Conservation (phyloP, 2,329 filamentous ascomycete genomes). For the Clonostachys byssicola region DNA sequence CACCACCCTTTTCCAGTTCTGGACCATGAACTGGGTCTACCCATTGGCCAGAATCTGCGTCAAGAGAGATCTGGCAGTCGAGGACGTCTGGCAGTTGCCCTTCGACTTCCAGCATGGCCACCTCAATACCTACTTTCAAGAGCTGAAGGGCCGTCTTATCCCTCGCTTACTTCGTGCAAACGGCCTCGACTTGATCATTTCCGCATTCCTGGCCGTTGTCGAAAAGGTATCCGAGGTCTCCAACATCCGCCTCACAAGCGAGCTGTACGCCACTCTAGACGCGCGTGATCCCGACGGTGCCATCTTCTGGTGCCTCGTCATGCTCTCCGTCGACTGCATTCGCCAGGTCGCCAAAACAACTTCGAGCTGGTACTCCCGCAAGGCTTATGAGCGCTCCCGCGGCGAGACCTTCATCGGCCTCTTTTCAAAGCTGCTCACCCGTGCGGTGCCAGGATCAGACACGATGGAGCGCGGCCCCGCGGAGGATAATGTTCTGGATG, state of each 20-base stretch:
- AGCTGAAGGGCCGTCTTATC: slow-evolving; percentile 69
- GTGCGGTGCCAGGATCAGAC: slow-evolving; percentile 30
- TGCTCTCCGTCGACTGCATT: slow-evolving; percentile 22
- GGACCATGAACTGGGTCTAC: slow-evolving; percentile 78
- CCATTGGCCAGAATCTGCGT: slow-evolving; percentile 66
- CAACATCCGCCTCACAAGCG: slow-evolving; percentile 29
- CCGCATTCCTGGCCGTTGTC: slow-evolving; percentile 59
- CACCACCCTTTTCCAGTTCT: slow-evolving; percentile 76
- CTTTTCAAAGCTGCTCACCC: slow-evolving; percentile 29
- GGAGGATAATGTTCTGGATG: slow-evolving; percentile 3
- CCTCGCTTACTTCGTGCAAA: slow-evolving; percentile 69
- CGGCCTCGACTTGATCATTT: slow-evolving; percentile 70
- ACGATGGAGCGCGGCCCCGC: slow-evolving; percentile 24
- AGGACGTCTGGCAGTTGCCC: slow-evolving; percentile 77
- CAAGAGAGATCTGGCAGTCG: slow-evolving; percentile 63
- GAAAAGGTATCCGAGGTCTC: slow-evolving; percentile 29
- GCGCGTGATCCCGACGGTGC: slow-evolving; percentile 17
- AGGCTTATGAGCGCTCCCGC: slow-evolving; percentile 77
- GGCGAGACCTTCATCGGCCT: slow-evolving; percentile 55
- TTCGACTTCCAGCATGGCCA: slow-evolving; percentile 78
- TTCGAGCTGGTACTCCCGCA: slow-evolving; percentile 73
- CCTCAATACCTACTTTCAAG: slow-evolving; percentile 71
- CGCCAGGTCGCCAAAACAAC: slow-evolving; percentile 28
- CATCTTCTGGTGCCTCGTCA: slow-evolving; percentile 28
- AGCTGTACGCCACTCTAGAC: slow-evolving; percentile 27